These are phyloP conservation scores for Xenoacremonium recifei DNA, from an alignment of 2,329 filamentous ascomycete genomes.

Conservation along the genomic window DNA sequence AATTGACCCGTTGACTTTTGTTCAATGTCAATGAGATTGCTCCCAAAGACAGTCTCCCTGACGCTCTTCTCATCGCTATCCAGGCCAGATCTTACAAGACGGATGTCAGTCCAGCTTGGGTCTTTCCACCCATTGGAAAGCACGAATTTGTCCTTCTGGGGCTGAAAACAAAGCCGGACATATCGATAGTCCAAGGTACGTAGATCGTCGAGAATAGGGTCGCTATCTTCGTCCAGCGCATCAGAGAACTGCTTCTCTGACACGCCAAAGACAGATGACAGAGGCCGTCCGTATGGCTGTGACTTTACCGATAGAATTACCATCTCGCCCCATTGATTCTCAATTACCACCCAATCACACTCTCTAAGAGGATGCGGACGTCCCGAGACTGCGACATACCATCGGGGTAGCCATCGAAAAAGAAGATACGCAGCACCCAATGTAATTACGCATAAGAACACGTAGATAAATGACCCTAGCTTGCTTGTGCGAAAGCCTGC, in stretches of 20 bases:
- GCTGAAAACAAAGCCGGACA: conserved; percentile 89
- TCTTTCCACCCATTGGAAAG: conserved; percentile 93
- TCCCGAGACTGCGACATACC: conserved; percentile 77
- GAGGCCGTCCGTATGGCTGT: conserved; percentile 51
- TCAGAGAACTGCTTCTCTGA: conserved; percentile 58
- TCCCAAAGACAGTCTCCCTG: conserved; percentile 83
- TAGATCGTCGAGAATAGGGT: conserved; percentile 73
- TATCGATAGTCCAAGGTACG: conserved; percentile 89
- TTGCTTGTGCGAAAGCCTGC: conserved; percentile 83
- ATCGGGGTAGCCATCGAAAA: conserved; percentile 85
- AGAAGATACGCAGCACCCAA: conserved; percentile 79
- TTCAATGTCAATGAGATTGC: conserved; percentile 88
- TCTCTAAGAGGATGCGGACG: conserved; percentile 65
- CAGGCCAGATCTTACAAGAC: conserved; percentile 72
- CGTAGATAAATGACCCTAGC: conserved; percentile 67
- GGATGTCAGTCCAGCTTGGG: conserved; percentile 78
- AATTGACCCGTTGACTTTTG: conserved; percentile 83
- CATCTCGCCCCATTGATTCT: conserved; percentile 98
- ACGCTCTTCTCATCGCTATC: conserved; percentile 85
- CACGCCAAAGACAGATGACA: conserved; percentile 66
- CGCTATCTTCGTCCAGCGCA: conserved; percentile 59
- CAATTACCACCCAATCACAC: conserved; percentile 89
- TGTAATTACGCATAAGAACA: conserved; percentile 68
- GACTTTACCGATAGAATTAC: conserved; percentile 66
- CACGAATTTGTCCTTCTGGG: conserved; percentile 83